A percentile compares a stretch with the other conserved stretches of the same genome.
These are phyloP conservation scores for Porpolomopsis calyptriformis DNA, from an alignment of 768 basidiomycete genomes.

Conservation along the genomic window DNA sequence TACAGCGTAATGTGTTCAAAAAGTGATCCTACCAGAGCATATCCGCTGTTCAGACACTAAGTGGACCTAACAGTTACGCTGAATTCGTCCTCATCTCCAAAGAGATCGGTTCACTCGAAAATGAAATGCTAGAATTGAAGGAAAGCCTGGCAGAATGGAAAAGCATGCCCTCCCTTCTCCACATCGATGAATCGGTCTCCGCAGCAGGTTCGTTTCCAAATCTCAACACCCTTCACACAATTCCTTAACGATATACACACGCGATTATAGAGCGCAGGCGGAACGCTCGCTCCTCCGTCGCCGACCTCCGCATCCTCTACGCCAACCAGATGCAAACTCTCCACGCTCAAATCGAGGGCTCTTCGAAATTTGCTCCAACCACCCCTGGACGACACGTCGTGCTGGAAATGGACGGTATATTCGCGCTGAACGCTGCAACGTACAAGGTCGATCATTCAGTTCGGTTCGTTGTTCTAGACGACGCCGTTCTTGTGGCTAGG, in stretches of 20 bases:
- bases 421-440: constrained; percentile 84
- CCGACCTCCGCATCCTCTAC: constrained; percentile 88
- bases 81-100: constrained; percentile 96
- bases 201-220: constrained; percentile 27
- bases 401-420: constrained; percentile 71
- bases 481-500: constrained; percentile 80
- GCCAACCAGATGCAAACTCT: constrained; percentile 89
- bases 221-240: background rate
- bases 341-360: constrained; percentile 85
- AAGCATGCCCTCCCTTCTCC: constrained; percentile 84
- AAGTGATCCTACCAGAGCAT: too few species aligned
- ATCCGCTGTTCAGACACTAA: too few species aligned
- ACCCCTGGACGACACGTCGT: constrained; percentile 88
- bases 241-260: constrained; percentile 20
- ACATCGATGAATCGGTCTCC: constrained; percentile 74
- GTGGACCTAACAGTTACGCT: constrained; percentile 59
- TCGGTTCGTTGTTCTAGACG: constrained; percentile 84
- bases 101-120: constrained; percentile 91
- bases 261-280: constrained; percentile 7
- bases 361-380: constrained; percentile 88
- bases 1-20: constrained; percentile 91
- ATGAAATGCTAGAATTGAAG: constrained; percentile 95
- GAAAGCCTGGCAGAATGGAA: constrained; percentile 93
- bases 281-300: constrained; percentile 72
- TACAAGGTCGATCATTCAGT: constrained; percentile 86